Conservation (phyloP, 108 stramenopile genomes). For the Pseudonitzschia multiseries region DNA sequence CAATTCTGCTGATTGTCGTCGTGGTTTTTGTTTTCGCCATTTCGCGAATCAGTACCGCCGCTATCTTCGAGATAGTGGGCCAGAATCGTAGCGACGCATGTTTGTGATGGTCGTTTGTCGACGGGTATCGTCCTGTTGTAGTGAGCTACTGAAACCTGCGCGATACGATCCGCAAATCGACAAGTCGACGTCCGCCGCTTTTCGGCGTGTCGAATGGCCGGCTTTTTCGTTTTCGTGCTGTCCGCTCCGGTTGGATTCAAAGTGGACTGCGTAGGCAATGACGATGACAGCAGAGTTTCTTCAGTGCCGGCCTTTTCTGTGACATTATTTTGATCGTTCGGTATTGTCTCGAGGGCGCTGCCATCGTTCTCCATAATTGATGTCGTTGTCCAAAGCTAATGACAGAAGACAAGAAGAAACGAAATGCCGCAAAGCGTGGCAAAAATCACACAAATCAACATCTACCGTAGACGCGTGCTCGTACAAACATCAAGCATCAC, state of each 20-base stretch:
- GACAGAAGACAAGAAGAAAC: neutral
- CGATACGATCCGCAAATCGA: constrained; percentile 80
- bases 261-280: neutral
- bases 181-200: constrained; percentile 76
- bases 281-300: neutral
- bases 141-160: constrained; percentile 56
- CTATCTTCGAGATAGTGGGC: constrained; percentile 35
- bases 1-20: constrained; percentile 13
- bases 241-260: neutral
- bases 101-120: constrained; percentile 52
- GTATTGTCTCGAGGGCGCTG: neutral
- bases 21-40: neutral
- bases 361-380: neutral
- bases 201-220: constrained; percentile 72
- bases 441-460: neutral
- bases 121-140: constrained; percentile 47
- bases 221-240: neutral
- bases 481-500: too few species aligned
- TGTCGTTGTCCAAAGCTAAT: neutral
- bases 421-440: neutral
- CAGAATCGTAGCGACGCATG: constrained; percentile 76
- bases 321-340: neutral
- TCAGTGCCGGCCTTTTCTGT: neutral
- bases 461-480: too few species aligned
- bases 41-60: neutral